phyloP scores from a whole-genome alignment of 1,139 yeast genomes.

The Magnusiomyces paraingens region DNA sequence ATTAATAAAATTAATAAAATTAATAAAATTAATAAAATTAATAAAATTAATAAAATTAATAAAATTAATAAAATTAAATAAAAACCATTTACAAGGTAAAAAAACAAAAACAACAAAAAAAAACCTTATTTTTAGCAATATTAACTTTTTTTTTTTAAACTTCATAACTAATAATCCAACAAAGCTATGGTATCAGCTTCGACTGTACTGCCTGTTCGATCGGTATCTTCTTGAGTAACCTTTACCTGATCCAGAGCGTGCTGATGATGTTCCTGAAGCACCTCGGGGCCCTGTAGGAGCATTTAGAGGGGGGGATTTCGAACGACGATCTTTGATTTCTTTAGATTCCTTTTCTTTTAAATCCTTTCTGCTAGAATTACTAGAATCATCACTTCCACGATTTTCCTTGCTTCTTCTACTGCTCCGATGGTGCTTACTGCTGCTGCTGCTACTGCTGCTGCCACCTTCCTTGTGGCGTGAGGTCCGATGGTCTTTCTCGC shows the following conservation, averaged over 20 bases:
- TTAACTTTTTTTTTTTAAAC: no score
- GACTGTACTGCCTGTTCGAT: no score
- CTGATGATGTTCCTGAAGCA: conserved; percentile 10
- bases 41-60: no score
- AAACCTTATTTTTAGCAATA: no score
- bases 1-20: no score
- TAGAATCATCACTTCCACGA: conserved; percentile 18
- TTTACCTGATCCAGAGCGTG: conserved; percentile 3
- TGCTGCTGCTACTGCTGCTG: conserved; percentile 21
- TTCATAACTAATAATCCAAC: no score
- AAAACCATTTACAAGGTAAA: no score
- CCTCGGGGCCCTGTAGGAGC: conserved; percentile 28
- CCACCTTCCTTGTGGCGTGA: conserved; percentile 1
- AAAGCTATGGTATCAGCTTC: no score
- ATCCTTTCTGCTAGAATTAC: conserved; percentile 4
- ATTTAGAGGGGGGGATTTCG: conserved; percentile 27
- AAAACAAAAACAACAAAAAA: no score
- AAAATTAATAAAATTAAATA: no score
- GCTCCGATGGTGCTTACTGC: conserved; percentile 23
- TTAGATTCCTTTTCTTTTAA: conserved; percentile 17
- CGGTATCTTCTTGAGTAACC: conserved; percentile 9
- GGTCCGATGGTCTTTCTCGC: conserved; percentile 16
- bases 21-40: no score
- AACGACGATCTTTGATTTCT: conserved; percentile 19
- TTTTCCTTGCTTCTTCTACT: conserved; percentile 12